Conservation (phyloP, 257 asterid species). For the Nicotiana tabacum region DNA sequence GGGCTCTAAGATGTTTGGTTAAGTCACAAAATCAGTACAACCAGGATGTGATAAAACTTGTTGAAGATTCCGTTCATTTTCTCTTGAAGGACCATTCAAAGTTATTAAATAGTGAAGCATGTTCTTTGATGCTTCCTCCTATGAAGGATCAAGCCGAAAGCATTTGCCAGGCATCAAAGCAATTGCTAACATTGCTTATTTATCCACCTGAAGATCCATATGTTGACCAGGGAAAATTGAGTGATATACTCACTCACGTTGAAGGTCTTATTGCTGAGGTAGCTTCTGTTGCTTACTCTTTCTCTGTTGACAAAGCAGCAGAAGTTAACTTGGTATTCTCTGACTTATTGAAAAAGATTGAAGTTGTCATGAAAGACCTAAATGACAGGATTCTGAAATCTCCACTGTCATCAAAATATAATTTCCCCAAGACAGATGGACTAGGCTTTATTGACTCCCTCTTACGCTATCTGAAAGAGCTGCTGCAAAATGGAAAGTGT, state of each 20-base stretch:
- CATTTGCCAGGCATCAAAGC: neutral
- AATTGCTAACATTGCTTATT: neutral
- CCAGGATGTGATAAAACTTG: neutral
- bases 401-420: neutral
- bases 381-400: neutral
- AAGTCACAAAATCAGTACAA: neutral
- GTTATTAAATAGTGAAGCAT: neutral
- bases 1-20: neutral
- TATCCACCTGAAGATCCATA: neutral
- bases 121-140: neutral
- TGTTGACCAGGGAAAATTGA: neutral
- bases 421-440: neutral
- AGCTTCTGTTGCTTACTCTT: slow-evolving; percentile 4
- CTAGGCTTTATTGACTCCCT: neutral
- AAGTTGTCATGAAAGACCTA: neutral
- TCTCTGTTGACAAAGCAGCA: neutral
- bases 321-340: neutral
- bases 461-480: neutral
- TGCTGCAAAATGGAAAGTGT: neutral
- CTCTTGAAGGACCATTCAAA: neutral
- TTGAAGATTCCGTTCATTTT: neutral
- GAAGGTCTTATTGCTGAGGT: slow-evolving; percentile 6
- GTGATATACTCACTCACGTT: neutral
- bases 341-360: neutral
- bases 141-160: neutral